A percentile compares a stretch with the other conserved stretches of the same genome.
Evolutionary conservation across 495 filamentous ascomycete species (phyloP).

Genomic region (Trichoderma asperelloides): DNA sequence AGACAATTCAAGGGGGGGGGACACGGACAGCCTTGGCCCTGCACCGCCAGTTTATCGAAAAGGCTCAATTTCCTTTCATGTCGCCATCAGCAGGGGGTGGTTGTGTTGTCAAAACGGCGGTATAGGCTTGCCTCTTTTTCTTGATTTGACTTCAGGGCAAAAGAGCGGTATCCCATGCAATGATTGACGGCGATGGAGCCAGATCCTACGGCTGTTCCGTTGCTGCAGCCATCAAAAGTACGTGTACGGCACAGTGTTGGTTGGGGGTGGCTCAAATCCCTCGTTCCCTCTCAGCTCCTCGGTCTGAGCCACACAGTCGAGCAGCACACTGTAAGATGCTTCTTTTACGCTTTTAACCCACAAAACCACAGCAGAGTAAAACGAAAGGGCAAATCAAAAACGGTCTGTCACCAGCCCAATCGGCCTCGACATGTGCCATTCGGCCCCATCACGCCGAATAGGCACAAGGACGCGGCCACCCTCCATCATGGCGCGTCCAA

Average conservation of each 20-base stretch:
- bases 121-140: background rate
- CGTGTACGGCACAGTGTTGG: too few relatives aligned
- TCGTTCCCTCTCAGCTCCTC: background rate
- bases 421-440: background rate
- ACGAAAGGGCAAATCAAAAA: background rate
- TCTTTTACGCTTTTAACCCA: background rate
- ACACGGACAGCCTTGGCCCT: too few relatives aligned
- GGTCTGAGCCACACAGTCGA: conserved; percentile 1
- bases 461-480: background rate
- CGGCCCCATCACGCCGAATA: background rate
- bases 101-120: background rate
- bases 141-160: background rate
- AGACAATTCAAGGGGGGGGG: background rate
- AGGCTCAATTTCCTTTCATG: background rate
- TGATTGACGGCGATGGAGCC: background rate
- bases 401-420: background rate
- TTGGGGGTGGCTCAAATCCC: background rate
- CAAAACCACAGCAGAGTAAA: background rate
- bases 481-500: background rate
- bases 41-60: background rate
- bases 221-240: background rate
- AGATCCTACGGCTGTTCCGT: background rate
- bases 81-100: background rate
- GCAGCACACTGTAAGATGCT: background rate
- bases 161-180: background rate